A percentile compares a stretch with the other conserved stretches of the same genome.
Evolutionary conservation across 306 rosid species (phyloP).

Genomic region (Rubus parviflorus): DNA sequence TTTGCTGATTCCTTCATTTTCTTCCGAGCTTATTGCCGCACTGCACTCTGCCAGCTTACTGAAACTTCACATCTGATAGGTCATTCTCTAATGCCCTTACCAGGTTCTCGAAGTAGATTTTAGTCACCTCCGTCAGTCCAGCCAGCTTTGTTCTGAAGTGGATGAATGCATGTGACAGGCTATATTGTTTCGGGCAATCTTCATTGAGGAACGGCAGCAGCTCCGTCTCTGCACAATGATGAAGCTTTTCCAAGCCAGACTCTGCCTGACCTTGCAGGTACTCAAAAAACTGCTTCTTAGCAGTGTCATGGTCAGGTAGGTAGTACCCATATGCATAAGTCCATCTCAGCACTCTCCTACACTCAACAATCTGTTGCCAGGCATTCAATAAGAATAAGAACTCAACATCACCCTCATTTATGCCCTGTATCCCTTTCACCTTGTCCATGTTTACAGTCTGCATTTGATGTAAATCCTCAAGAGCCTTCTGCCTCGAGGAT

Average conservation of each 20-base stretch:
- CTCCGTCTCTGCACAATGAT: constrained; percentile 24
- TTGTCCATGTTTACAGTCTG: neutral
- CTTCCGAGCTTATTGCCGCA: neutral
- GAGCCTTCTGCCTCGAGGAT: constrained; percentile 15
- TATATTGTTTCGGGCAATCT: neutral
- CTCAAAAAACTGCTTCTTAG: constrained; percentile 49
- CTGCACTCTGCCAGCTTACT: neutral
- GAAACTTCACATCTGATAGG: neutral
- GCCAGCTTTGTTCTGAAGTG: constrained; percentile 3
- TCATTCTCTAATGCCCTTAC: neutral
- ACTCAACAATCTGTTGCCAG: constrained; percentile 30
- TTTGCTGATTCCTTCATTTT: neutral
- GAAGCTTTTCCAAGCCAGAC: constrained; percentile 39
- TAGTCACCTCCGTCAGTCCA: constrained; percentile 5
- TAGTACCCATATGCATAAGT: constrained; percentile 51
- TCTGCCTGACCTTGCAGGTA: constrained; percentile 43
- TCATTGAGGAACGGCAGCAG: neutral
- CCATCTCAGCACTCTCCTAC: constrained; percentile 59
- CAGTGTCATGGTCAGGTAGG: constrained; percentile 51
- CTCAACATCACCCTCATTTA: too few species aligned
- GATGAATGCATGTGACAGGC: neutral
- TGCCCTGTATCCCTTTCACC: neutral
- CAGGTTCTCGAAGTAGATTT: neutral
- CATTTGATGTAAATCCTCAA: constrained; percentile 8
- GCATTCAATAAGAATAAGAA: neutral